Base-by-base conservation (phyloP, 192 early-diverging fungal genomes). In the Glomus cerebriforme region DNA sequence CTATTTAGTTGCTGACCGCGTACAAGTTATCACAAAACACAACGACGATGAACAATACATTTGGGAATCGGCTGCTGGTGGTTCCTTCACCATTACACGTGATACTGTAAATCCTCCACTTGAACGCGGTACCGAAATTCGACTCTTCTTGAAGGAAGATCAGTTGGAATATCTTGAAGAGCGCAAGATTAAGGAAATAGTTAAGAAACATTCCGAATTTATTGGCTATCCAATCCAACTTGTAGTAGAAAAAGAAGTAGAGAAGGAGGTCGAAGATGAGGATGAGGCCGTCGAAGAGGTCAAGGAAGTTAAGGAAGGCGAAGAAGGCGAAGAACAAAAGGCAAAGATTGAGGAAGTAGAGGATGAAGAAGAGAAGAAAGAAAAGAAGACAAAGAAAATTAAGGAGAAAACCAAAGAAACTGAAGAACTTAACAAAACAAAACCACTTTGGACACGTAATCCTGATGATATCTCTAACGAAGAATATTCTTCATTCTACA, bases 161-260 rank as follows among this genome's bases (percentile, higher is more conserved):
- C 95, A 95, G 86, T 79, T 91, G 75, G 97, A 99, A 87, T 99
- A 97, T 90, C 93, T 99, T 81, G 97, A 99, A 89, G 97, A 98
- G 92, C 95, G 95, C 89, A 92, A 92, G 83, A 97, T 99, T 89
- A 97, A 98, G 91, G 97, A 99, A 83, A 93, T 98, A 77, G 93
- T 99, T 88, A 98, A 99, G 94, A 98, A 98, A 93, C 96, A 99
- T 94, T 99, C 98, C 80, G 97, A 99, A 85, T 99, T 99, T 89
- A 99, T 99, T 83, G 92, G 93, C 77, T 98, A 98, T 93, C 96
- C 97, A 75, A 99, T 99, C 88, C 91, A 98, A 85, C 94, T 99
- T 68, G 87, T 93, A 39, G 95, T 96, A 82, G 92, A 93, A 87
- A 98, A 98, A 93, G 96, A 99, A 89, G 93, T 95, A 75, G 94